Conservation (phyloP, 352 stramenopile species). For the Blastocystis sp. region DNA sequence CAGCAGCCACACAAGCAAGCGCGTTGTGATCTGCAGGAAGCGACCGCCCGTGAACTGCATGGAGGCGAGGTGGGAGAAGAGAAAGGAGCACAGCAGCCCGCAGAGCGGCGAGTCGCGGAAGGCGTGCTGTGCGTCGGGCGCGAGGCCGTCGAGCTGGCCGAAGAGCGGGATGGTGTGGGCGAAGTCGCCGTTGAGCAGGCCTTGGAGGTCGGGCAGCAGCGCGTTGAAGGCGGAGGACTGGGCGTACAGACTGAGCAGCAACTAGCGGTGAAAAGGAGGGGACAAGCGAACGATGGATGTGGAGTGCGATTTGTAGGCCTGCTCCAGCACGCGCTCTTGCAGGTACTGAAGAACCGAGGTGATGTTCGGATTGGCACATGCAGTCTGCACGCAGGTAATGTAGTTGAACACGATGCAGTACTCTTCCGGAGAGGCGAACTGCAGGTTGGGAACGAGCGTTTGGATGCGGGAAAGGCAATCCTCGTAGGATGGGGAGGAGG, state of each 20-base stretch:
- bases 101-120: constrained; percentile 17
- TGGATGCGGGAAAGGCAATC: not conserved
- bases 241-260: constrained; percentile 1
- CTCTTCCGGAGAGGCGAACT: constrained; percentile 6
- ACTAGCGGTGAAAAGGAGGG: not conserved
- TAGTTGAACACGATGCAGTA: constrained; percentile 43
- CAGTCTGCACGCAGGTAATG: not conserved
- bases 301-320: not conserved
- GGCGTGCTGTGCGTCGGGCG: not conserved
- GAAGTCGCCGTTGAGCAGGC: constrained; percentile 25
- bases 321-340: constrained; percentile 5
- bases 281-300: not conserved
- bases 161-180: not conserved
- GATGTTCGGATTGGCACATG: not conserved
- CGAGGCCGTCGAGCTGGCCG: not conserved
- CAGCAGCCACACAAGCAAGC: constrained; percentile 13
- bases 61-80: not conserved
- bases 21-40: constrained; percentile 6
- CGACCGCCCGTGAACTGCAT: constrained; percentile 32
- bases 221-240: not conserved
- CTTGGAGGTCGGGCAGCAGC: not conserved
- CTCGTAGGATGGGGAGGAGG: not conserved
- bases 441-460: not conserved
- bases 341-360: not conserved
- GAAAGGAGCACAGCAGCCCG: not conserved